phyloP scores from a whole-genome alignment of 148 eudicot genomes.

The Rhododendron vialii region DNA sequence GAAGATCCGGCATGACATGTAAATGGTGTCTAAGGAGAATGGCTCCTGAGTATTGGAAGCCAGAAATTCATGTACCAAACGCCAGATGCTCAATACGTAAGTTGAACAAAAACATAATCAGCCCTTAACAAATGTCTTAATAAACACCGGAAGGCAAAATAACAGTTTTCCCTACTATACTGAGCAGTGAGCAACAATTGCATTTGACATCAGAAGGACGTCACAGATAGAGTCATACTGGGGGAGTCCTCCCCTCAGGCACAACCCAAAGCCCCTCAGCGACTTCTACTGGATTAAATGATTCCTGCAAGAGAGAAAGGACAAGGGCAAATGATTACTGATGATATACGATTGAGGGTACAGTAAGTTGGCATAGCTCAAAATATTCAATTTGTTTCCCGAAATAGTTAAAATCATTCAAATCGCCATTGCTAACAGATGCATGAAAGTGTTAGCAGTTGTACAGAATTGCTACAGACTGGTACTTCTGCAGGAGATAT shows the following conservation, averaged over 20 bases:
- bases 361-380: not conserved
- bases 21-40: not conserved
- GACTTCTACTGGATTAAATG: conserved; percentile 85
- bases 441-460: not conserved
- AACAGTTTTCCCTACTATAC: not conserved
- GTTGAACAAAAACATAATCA: not conserved
- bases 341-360: not conserved
- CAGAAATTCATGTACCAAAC: not conserved
- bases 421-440: not conserved
- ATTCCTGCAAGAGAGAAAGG: conserved; percentile 49
- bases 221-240: conserved; percentile 41
- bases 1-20: not conserved
- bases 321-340: not conserved
- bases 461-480: not conserved
- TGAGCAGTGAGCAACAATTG: conserved; percentile 5
- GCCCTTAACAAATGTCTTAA: not conserved
- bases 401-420: not conserved
- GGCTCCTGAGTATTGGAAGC: not conserved
- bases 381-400: not conserved
- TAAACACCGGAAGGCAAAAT: not conserved
- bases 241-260: conserved; percentile 90
- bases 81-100: not conserved
- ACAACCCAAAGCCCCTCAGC: conserved; percentile 87
- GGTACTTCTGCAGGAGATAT: not conserved
- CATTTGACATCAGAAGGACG: conserved; percentile 3